phyloP scores from a whole-genome alignment of 805 yeast species.

The Brettanomyces bruxellensis region DNA sequence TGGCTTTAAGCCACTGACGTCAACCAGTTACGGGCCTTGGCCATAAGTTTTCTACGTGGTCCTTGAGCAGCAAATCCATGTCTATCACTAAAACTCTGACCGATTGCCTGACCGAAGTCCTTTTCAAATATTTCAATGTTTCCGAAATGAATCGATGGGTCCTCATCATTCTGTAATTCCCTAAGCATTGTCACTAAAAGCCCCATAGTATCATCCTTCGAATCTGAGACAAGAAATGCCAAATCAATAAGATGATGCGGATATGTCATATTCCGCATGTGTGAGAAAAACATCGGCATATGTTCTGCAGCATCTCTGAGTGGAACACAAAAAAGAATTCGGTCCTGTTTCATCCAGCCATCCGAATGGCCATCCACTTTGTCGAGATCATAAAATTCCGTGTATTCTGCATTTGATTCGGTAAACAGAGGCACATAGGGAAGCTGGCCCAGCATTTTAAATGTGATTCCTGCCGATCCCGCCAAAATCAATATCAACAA shows the following conservation, averaged over 20 bases:
- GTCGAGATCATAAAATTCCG: constrained; percentile 30
- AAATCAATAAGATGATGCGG: constrained; percentile 49
- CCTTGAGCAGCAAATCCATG: constrained; percentile 97
- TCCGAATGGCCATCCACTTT: constrained; percentile 34
- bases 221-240: constrained; percentile 83
- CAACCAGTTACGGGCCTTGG: constrained; percentile 91
- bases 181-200: constrained; percentile 47
- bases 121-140: constrained; percentile 81
- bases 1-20: constrained; percentile 80
- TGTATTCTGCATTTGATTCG: constrained; percentile 6
- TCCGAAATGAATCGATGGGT: constrained; percentile 61
- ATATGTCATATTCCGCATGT: constrained; percentile 46
- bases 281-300: constrained; percentile 52
- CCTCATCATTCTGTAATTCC: constrained; percentile 57
- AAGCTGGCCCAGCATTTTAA: background rate
- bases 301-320: constrained; percentile 52
- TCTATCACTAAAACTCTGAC: constrained; percentile 87
- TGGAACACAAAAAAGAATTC: constrained; percentile 49
- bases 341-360: constrained; percentile 46
- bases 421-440: constrained; percentile 12
- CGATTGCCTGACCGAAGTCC: constrained; percentile 88
- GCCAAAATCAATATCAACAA: no score
- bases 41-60: constrained; percentile 91
- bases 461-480: no score
- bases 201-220: constrained; percentile 80